Conservation (phyloP, 495 filamentous ascomycete species). For the Geoglossum glabrum region DNA sequence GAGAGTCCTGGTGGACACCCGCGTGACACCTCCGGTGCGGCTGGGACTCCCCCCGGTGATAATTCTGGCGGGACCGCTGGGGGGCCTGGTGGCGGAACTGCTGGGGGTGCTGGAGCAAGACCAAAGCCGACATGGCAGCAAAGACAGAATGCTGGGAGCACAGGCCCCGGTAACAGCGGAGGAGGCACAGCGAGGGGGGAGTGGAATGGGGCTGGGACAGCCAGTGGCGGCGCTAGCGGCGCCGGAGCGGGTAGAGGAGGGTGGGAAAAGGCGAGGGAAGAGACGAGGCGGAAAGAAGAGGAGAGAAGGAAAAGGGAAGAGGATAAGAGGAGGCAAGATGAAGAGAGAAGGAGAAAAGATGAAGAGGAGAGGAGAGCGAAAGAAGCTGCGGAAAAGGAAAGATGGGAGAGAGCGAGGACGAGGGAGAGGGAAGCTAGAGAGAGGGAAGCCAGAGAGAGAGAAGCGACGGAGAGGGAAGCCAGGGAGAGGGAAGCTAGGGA, state of each 20-base stretch:
- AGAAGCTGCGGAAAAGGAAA: conserved; percentile 21
- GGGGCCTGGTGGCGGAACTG: neutral
- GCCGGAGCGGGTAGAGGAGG: conserved; percentile 8
- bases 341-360: conserved; percentile 23
- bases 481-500: conserved; percentile 28
- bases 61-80: neutral
- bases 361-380: conserved; percentile 15
- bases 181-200: conserved; percentile 6
- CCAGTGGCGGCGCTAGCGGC: conserved; percentile 8
- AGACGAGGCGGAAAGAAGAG: conserved; percentile 18
- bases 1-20: neutral
- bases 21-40: neutral
- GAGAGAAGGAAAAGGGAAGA: conserved; percentile 23
- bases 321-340: conserved; percentile 18
- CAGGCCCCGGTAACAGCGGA: neutral
- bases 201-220: conserved; percentile 2
- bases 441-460: conserved; percentile 12
- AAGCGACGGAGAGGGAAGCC: conserved; percentile 9
- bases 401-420: conserved; percentile 27
- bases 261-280: conserved; percentile 16
- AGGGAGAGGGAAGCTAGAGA: conserved; percentile 27
- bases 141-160: neutral
- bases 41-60: neutral
- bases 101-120: neutral
- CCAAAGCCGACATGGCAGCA: conserved; percentile 6